phyloP scores from a whole-genome alignment of 768 basidiomycete genomes.

The Panaeolus papilionaceus region DNA sequence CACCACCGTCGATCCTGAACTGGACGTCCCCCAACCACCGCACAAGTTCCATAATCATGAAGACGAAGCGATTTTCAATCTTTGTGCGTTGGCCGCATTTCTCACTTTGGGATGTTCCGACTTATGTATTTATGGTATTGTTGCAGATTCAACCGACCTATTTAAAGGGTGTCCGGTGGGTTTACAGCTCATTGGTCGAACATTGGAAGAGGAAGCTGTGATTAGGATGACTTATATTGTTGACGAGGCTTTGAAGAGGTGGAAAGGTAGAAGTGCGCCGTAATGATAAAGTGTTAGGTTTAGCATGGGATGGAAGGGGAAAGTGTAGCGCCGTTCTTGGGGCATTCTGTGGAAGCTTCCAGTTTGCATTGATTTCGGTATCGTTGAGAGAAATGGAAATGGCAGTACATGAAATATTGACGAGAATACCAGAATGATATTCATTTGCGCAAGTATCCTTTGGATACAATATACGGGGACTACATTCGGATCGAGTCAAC shows the following conservation, averaged over 20 bases:
- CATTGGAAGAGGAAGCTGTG: slow-evolving; percentile 76
- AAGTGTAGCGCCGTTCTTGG: no score
- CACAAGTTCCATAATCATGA: slow-evolving; percentile 57
- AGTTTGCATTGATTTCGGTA: no score
- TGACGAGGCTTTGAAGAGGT: slow-evolving; percentile 52
- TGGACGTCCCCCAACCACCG: slow-evolving; percentile 55
- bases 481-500: no score
- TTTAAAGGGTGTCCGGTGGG: slow-evolving; percentile 63
- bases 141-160: slow-evolving; percentile 59
- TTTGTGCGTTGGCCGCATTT: slow-evolving; percentile 50
- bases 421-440: no score
- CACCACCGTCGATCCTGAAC: slow-evolving; percentile 57
- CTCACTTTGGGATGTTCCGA: not conserved
- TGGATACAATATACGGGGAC: no score
- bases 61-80: slow-evolving; percentile 57
- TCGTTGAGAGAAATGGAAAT: no score
- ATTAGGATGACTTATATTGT: slow-evolving; percentile 72
- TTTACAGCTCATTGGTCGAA: slow-evolving; percentile 70
- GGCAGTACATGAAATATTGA: no score
- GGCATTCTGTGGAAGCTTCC: no score
- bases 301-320: no score
- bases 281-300: no score
- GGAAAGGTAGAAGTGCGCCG: slow-evolving; percentile 16
- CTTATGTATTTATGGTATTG: not conserved
- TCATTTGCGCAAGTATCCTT: no score